Base-by-base conservation (phyloP, 2,329 filamentous ascomycete species). In the Fusarium oxysporum region DNA sequence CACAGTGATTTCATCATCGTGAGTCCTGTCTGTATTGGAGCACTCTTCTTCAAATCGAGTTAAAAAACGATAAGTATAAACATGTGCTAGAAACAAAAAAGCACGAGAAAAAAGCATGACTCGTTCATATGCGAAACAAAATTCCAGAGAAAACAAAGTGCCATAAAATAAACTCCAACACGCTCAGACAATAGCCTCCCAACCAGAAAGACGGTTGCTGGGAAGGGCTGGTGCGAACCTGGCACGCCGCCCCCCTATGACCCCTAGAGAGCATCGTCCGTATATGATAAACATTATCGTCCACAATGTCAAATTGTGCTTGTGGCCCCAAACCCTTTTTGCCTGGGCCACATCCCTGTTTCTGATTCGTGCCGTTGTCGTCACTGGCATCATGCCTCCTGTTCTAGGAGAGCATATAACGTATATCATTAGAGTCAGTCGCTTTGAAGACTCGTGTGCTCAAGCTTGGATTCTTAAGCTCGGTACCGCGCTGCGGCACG, bases 401-500 rank as follows among this genome's bases (percentile, higher is more conserved):
- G 62, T 62, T 60, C 21, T 51, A 68, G 74, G 75, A 75, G 62
- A 70, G 63, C 69, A 69, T 71, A 71, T 78, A 76, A 76, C 72
- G 72, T 74, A 74, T 74, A 73, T 78, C 77, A 77, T 78, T 66
- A 70, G 72, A 73, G 73, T 78, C 70, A 65, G 68, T 78, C 70
- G 55, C 66, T 70, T 72, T 37, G 64, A 41, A 47, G 75, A 77
- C 73, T 77, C 66, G 61, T 60, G 61, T 58, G 38, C 33, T 68
- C 64, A 76, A 76, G 72, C 66, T 65, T 58, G 69, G 64, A 67
- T 40, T 56, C 56, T 73, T 73, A 82, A 73, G 81, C 74, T 65
- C 80, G 71, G 75, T 79, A 81, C 65, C 80, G 80, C 56, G 77
- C 62, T 65, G 75, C 78, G 43, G 86, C 84, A 63, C 92, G 87